These are phyloP conservation scores for Arbutus unedo DNA, from an alignment of 148 eudicot species.

Conservation along the genomic window DNA sequence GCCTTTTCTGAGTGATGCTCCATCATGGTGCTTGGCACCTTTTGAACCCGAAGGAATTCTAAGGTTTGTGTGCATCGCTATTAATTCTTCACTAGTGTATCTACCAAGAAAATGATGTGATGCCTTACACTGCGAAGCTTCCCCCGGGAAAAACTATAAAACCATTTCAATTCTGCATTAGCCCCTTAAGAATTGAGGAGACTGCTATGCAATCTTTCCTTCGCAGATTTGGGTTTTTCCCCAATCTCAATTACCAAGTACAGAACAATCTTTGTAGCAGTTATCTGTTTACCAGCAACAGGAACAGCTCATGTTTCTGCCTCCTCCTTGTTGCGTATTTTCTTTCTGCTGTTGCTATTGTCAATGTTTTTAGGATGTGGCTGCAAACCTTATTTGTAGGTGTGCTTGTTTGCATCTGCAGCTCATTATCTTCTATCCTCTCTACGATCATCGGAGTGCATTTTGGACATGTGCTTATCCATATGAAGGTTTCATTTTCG, in stretches of 20 bases:
- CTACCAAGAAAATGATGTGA: not conserved
- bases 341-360: not conserved
- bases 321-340: not conserved
- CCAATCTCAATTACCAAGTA: no score
- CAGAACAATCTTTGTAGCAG: not conserved
- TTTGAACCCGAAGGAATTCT: conserved; percentile 93
- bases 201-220: no score
- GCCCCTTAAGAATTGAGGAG: conserved; percentile 1
- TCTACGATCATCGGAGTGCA: conserved; percentile 79
- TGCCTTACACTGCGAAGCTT: not conserved
- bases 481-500: conserved; percentile 52
- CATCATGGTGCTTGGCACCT: conserved; percentile 88
- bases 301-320: not conserved
- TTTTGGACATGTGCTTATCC: conserved; percentile 82
- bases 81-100: not conserved
- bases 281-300: not conserved
- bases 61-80: conserved; percentile 45
- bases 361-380: not conserved
- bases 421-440: conserved; percentile 83
- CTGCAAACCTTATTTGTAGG: not conserved
- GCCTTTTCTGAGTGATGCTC: conserved; percentile 67
- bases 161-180: not conserved
- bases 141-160: no score
- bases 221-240: not conserved
- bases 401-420: conserved; percentile 24